Conservation (phyloP, 2,329 filamentous ascomycete species). For the Cryphonectria carpinicola region DNA sequence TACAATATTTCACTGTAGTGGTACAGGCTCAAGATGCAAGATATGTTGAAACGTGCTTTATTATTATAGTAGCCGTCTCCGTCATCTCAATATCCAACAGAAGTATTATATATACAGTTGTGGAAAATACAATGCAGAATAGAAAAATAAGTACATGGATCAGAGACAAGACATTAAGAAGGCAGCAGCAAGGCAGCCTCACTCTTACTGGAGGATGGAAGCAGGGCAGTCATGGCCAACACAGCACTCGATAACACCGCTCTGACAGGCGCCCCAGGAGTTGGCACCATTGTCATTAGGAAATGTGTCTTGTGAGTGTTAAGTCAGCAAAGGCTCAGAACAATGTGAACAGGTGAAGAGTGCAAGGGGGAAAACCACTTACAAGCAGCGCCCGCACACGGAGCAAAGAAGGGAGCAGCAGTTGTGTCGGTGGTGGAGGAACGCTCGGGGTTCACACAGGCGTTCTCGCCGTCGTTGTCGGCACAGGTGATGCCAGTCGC, state of each 20-base stretch:
- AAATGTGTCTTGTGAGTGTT: conserved; percentile 20
- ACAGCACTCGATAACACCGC: conserved; percentile 18
- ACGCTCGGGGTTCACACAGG: conserved; percentile 32
- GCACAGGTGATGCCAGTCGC: conserved; percentile 27
- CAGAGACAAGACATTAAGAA: background rate
- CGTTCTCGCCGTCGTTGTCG: conserved; percentile 24
- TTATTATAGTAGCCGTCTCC: background rate
- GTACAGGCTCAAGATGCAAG: no score
- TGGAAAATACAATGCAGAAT: background rate
- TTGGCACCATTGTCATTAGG: conserved; percentile 25
- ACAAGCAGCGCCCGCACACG: conserved; percentile 25
- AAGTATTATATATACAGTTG: background rate
- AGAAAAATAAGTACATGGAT: background rate
- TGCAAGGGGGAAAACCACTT: background rate
- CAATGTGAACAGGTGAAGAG: background rate
- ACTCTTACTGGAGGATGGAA: conserved; percentile 7
- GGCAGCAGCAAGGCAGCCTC: background rate
- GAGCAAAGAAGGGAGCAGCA: conserved; percentile 27
- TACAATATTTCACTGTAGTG: no score
- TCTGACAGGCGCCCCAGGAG: conserved; percentile 29
- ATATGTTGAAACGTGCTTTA: background rate
- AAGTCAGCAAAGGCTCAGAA: background rate
- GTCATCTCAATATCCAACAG: background rate
- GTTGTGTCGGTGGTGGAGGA: conserved; percentile 13
- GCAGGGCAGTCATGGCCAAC: conserved; percentile 10